These are phyloP conservation scores for Eutypella sp. DNA, from an alignment of 2,329 filamentous ascomycete species.

Conservation along the genomic window DNA sequence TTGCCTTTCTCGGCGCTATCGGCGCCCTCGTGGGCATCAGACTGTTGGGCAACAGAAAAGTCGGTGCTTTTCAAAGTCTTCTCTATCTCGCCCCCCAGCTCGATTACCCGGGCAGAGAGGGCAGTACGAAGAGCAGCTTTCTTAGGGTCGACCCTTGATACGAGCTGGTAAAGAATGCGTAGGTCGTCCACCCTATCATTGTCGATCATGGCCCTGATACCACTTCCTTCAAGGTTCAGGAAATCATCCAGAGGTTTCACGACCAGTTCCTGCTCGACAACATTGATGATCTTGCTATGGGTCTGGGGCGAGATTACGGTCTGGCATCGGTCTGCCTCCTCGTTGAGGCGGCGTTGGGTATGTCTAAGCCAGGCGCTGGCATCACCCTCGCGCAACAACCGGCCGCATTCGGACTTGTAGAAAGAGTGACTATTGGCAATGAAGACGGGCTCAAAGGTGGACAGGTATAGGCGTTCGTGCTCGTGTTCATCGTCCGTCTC, in stretches of 20 bases:
- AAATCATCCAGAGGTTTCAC: conserved; percentile 73
- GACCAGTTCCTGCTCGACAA: conserved; percentile 81
- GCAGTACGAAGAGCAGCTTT: conserved; percentile 66
- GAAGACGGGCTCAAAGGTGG: conserved; percentile 75
- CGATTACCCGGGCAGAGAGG: conserved; percentile 69
- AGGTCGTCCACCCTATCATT: conserved; percentile 79
- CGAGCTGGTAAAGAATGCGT: conserved; percentile 73
- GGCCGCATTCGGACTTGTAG: conserved; percentile 70
- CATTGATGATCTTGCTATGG: conserved; percentile 63
- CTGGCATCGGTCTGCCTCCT: conserved; percentile 78
- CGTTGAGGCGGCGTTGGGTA: conserved; percentile 66
- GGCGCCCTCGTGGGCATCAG: conserved; percentile 32
- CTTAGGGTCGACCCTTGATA: conserved; percentile 69
- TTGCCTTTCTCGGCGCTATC: conserved; percentile 46
- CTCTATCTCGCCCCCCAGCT: conserved; percentile 81
- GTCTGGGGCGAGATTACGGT: conserved; percentile 75
- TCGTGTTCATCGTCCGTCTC: conserved; percentile 75
- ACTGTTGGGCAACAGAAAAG: conserved; percentile 36
- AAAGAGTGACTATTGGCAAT: conserved; percentile 65
- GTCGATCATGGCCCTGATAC: conserved; percentile 84
- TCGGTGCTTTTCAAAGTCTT: conserved; percentile 54
- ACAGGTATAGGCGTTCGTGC: conserved; percentile 75
- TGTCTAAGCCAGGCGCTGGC: conserved; percentile 77
- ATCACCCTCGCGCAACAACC: conserved; percentile 71
- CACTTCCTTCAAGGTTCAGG: conserved; percentile 77